Evolutionary conservation across 345 rosid species (phyloP), one percentile per base, ranked within the genome.

Genomic region (Pugionium dolabratum): DNA sequence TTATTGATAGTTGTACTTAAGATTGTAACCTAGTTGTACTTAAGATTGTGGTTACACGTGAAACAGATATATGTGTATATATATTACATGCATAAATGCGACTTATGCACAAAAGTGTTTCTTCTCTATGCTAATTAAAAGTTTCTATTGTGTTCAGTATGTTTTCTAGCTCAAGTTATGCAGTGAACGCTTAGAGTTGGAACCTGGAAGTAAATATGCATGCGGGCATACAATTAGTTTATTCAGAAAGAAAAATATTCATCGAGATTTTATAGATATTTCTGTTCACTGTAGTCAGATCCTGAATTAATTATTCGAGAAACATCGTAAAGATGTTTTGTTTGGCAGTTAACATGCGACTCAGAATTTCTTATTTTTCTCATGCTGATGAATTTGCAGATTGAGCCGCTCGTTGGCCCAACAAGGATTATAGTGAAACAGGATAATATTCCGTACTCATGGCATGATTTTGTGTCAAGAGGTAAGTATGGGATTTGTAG

Each of bases 381-480:
- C 47, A 39, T 62, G 40, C 69, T 50, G 57, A 60, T 51, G 30
- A 56, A 70, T 74, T 72, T 71, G 79, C 85, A 93, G 99, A 94
- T 94, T 75, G 64, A 59, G 79, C 99, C 99, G 4, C 73, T 94
- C 58, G 99, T 87, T 67, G 45, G 76, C 60, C 99, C 99, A 44
- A 94, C 99, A 72, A 75, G 53, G 78, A 47, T 10, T 44, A 81
- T 94, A 64, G 78, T 90, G 52, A 3, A 9, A 4, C 83, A 80
- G 83, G 70, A 77, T 69, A 28, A 67, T 66, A 54, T 93, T 48
- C 31, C 59, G 39, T 94, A 94, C 70, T 94, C 99, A 31, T 94
- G 99, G 99, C 99, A 94, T 79, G 99, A 94, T 81, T 68, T 94
- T 75, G 92, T 94, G 58, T 94, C 97, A 42, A 73, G 71, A 83